phyloP scores from a whole-genome alignment of 352 stramenopile species.

The Phytopythium helicoides region DNA sequence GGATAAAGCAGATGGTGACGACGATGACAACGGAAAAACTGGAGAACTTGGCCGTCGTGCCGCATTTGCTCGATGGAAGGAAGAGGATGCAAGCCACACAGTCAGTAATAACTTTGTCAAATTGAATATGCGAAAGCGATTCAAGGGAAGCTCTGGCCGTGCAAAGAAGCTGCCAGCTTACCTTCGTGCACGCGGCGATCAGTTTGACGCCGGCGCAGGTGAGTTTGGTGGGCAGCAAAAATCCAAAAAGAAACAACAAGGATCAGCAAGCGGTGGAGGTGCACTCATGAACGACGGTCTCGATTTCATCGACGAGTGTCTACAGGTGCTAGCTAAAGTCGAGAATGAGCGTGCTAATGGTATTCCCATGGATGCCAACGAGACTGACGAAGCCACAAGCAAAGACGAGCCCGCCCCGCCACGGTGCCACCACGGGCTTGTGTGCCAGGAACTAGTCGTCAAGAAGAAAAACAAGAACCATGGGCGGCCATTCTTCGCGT shows the following conservation, averaged over 20 bases:
- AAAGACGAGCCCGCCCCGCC: slow-evolving; percentile 24
- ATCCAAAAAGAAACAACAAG: slow-evolving; percentile 17
- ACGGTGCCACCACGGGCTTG: slow-evolving; percentile 64
- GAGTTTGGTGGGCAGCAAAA: slow-evolving; percentile 20
- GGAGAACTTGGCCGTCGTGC: background rate
- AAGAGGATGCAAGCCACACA: slow-evolving; percentile 36
- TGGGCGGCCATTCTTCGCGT: slow-evolving; percentile 69
- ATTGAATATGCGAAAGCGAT: slow-evolving; percentile 75
- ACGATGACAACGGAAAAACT: background rate
- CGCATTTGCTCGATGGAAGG: slow-evolving; percentile 61
- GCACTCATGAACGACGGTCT: slow-evolving; percentile 51
- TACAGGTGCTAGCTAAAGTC: slow-evolving; percentile 47
- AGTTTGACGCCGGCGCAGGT: background rate
- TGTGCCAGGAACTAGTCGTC: slow-evolving; percentile 57
- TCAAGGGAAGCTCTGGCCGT: slow-evolving; percentile 65
- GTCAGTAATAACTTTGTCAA: slow-evolving; percentile 82
- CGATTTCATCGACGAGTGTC: slow-evolving; percentile 80
- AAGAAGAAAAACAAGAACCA: slow-evolving; percentile 89
- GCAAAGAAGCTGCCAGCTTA: slow-evolving; percentile 70
- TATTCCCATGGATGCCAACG: background rate
- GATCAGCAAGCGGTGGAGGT: slow-evolving; percentile 9
- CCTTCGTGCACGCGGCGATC: slow-evolving; percentile 33
- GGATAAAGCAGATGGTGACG: background rate
- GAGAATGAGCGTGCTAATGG: slow-evolving; percentile 17
- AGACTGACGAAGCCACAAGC: background rate